Percentiles rank a stretch among this genome's conserved stretches.
Evolutionary conservation across 352 stramenopile species (phyloP).

Genomic region (Phytophthora pisi): DNA sequence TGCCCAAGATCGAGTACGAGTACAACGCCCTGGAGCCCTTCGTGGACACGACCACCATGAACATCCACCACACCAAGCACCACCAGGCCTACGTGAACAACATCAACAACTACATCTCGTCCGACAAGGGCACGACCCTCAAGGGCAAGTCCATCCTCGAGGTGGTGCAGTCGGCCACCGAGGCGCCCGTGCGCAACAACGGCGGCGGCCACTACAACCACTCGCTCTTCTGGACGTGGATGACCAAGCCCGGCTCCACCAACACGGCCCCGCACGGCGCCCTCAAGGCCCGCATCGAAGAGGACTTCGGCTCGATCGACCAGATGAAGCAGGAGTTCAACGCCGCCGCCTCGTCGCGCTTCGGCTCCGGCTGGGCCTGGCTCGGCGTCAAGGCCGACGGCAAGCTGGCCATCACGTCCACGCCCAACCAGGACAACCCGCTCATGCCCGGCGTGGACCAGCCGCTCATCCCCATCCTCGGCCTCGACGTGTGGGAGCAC

Average conservation of each 20-base stretch:
- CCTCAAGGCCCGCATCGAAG: slow-evolving; percentile 86
- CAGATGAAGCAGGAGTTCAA: slow-evolving; percentile 92
- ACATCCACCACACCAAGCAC: slow-evolving; percentile 94
- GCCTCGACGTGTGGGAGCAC: slow-evolving; percentile 96
- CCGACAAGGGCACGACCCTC: slow-evolving; percentile 71
- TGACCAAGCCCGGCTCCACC: slow-evolving; percentile 78
- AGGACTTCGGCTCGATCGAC: slow-evolving; percentile 92
- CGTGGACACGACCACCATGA: slow-evolving; percentile 90
- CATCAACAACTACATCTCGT: slow-evolving; percentile 88
- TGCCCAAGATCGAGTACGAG: slow-evolving; percentile 83
- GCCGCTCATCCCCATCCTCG: slow-evolving; percentile 93
- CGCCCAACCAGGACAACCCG: slow-evolving; percentile 95
- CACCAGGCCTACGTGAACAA: slow-evolving; percentile 92
- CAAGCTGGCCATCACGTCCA: slow-evolving; percentile 95
- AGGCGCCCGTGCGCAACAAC: slow-evolving; percentile 84
- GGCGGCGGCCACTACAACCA: slow-evolving; percentile 87
- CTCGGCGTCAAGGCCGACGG: slow-evolving; percentile 87
- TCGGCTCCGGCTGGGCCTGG: slow-evolving; percentile 93
- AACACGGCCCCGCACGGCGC: slow-evolving; percentile 81
- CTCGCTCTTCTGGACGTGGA: slow-evolving; percentile 95
- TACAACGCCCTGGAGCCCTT: slow-evolving; percentile 91
- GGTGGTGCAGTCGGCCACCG: slow-evolving; percentile 74
- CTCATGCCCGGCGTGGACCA: slow-evolving; percentile 82
- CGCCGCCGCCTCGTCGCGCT: slow-evolving; percentile 81
- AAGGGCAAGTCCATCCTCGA: slow-evolving; percentile 86